These are phyloP conservation scores for Saccharomycopsis javanensis DNA, from an alignment of 805 yeast species.

Conservation along the genomic window DNA sequence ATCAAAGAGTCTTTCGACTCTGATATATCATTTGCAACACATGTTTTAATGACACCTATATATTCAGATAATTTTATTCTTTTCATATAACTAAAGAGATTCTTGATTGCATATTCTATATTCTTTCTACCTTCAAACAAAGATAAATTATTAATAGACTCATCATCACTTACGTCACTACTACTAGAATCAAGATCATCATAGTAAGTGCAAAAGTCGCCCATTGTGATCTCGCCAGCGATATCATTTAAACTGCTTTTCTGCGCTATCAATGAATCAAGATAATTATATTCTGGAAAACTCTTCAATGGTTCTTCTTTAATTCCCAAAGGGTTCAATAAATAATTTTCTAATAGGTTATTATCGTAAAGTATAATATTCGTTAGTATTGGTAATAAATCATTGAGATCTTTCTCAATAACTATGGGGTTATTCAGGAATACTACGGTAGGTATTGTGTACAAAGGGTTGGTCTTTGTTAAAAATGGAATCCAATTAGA, in stretches of 20 bases:
- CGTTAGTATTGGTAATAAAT: conserved; percentile 26
- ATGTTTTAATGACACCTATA: conserved; percentile 4
- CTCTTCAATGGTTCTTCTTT: conserved; percentile 15
- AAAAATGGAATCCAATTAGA: conserved; percentile 63
- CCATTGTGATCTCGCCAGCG: conserved; percentile 10
- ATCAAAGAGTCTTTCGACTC: conserved; percentile 8
- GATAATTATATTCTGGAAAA: conserved; percentile 1
- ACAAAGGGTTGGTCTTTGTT: conserved; percentile 51
- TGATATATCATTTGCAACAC: background rate
- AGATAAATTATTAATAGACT: background rate
- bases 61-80: conserved; percentile 10
- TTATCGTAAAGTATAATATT: conserved; percentile 11
- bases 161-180: background rate
- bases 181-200: conserved; percentile 6
- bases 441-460: conserved; percentile 50
- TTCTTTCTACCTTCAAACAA: conserved; percentile 1
- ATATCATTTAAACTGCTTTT: conserved; percentile 3
- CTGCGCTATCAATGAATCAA: background rate
- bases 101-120: conserved; percentile 5
- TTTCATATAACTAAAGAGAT: conserved; percentile 7
- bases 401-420: conserved; percentile 19
- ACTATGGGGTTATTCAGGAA: conserved; percentile 30
- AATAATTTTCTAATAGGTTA: conserved; percentile 6
- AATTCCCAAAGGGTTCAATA: conserved; percentile 3
- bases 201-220: conserved; percentile 10